Evolutionary conservation across 1,284 basidiomycete genomes (phyloP), one percentile per base, ranked within the genome.

Genomic region (Ustilago sp.): DNA sequence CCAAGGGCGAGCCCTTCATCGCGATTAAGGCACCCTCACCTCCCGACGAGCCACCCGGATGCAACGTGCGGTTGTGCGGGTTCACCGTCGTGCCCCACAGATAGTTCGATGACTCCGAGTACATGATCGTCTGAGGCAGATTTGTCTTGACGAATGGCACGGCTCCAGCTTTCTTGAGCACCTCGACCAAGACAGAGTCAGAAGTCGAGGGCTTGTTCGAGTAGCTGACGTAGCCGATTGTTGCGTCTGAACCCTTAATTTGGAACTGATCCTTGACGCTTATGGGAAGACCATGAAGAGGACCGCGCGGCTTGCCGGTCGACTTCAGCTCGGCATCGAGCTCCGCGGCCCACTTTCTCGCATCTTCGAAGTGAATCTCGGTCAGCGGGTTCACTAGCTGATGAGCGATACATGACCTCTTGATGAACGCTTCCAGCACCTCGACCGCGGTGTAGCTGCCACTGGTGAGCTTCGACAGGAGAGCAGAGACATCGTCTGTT

Each of bases 321-420:
- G 80, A 82, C 54, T 87, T 87, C 28, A 91, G 82, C 77, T 90
- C 86, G 1, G 87, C 88, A 74, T 93, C 92, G 1, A 78, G 68
- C 55, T 89, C 87, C 47, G 83, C 86, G 4, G 92, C 92, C 28
- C 89, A 87, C 34, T 85, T 87, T 9, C 92, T 85, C 0, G 90
- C 91, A 31, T 89, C 88, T 0, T 91, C 90, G 50, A 90, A 87
- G 74, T 91, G 91, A 15, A 91, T 90, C 74, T 92, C 91, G 4
- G 91, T 91, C 19, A 80, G 50, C 23, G 74, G 74, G 36, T 80
- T 80, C 36, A 93, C 93, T 13, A 93, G 86, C 83, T 94, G 93
- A 68, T 94, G 93, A 0, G 93, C 93, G 57, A 94, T 87, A 55
- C 92, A 88, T 0, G 93, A 92, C 23, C 93, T 88, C 87, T 94